A percentile compares a stretch with the other conserved stretches of the same genome.
Evolutionary conservation across 2,329 filamentous ascomycete genomes (phyloP).

Genomic region (Diaporthe vaccinii): DNA sequence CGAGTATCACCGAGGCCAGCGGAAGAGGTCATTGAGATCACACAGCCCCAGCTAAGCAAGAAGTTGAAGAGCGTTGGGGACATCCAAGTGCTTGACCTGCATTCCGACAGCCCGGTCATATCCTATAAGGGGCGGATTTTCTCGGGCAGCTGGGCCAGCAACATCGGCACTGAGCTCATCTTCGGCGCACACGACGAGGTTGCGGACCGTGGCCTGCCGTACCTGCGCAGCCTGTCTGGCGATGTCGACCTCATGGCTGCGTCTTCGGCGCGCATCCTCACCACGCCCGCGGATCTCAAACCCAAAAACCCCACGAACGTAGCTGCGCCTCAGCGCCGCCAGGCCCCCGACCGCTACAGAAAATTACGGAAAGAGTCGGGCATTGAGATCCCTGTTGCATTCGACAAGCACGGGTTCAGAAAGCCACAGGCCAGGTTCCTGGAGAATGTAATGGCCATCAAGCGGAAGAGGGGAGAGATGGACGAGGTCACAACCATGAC

Average conservation of each 20-base stretch:
- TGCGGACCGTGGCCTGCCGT: constrained; percentile 55
- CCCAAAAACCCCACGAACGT: constrained; percentile 52
- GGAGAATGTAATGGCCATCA: constrained; percentile 74
- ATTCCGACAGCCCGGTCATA: constrained; percentile 81
- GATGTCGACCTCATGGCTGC: constrained; percentile 80
- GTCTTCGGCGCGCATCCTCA: constrained; percentile 77
- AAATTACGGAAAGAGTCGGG: constrained; percentile 56
- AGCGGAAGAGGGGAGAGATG: constrained; percentile 72
- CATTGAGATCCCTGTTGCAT: constrained; percentile 60
- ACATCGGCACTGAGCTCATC: constrained; percentile 87
- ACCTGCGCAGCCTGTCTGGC: constrained; percentile 64
- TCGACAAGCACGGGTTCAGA: constrained; percentile 62
- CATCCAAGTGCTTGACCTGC: constrained; percentile 87
- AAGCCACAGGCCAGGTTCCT: constrained; percentile 70
- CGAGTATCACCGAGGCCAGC: constrained; percentile 32
- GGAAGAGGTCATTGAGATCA: constrained; percentile 20
- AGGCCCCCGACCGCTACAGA: constrained; percentile 41
- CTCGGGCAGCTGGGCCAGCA: constrained; percentile 83
- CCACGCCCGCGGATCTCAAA: constrained; percentile 72
- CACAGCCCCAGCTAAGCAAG: constrained; percentile 17
- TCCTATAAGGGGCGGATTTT: constrained; percentile 85
- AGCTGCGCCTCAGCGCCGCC: constrained; percentile 52
- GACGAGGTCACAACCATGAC: constrained; percentile 76
- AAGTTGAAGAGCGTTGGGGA: constrained; percentile 48
- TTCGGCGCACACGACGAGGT: constrained; percentile 67